These are phyloP conservation scores for Scheffersomyces amazonensis DNA, from an alignment of 805 yeast genomes.

Conservation along the genomic window DNA sequence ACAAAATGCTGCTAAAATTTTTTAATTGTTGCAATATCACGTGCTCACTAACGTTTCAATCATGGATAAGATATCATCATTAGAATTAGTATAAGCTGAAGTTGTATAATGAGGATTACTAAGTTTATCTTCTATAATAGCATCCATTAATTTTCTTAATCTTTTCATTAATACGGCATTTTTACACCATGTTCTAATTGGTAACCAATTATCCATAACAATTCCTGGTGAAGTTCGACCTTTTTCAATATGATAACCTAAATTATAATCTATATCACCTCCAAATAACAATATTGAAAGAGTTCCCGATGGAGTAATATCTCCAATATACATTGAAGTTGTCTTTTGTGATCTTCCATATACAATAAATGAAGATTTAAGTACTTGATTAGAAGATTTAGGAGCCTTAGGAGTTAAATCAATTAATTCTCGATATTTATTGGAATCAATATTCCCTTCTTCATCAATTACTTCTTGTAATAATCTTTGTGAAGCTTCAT, in stretches of 20 bases:
- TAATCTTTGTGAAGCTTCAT: slow-evolving; percentile 5
- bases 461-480: slow-evolving; percentile 19
- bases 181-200: slow-evolving; percentile 90
- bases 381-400: slow-evolving; percentile 24
- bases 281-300: slow-evolving; percentile 79
- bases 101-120: slow-evolving; percentile 25
- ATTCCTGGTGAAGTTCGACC: slow-evolving; percentile 75
- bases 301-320: slow-evolving; percentile 75
- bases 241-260: slow-evolving; percentile 35
- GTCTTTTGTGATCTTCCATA: slow-evolving; percentile 62
- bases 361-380: slow-evolving; percentile 59
- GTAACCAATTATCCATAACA: slow-evolving; percentile 84
- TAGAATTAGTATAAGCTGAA: slow-evolving; percentile 4
- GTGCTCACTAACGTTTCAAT: slow-evolving; percentile 12
- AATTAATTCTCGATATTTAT: slow-evolving; percentile 23
- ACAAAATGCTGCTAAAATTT: not conserved
- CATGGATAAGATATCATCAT: slow-evolving; percentile 18
- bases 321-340: slow-evolving; percentile 65
- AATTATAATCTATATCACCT: slow-evolving; percentile 63
- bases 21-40: not conserved
- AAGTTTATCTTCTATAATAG: slow-evolving; percentile 60
- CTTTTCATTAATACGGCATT: slow-evolving; percentile 83
- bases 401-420: slow-evolving; percentile 40
- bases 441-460: slow-evolving; percentile 38
- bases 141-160: slow-evolving; percentile 63